These are phyloP conservation scores for Malus hybrid DNA, from an alignment of 331 rosid genomes.

Conservation along the genomic window DNA sequence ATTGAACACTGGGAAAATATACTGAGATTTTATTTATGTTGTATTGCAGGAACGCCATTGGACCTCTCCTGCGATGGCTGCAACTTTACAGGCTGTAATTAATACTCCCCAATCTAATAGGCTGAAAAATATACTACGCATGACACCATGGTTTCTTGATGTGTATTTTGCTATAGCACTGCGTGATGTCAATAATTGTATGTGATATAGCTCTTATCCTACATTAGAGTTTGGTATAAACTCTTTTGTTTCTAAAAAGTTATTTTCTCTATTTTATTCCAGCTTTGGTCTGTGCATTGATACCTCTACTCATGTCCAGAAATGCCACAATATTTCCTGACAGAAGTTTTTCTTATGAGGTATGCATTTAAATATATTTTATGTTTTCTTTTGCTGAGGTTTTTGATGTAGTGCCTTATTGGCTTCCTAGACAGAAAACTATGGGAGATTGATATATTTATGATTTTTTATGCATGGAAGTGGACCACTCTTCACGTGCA, in stretches of 20 bases:
- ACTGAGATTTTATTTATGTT: conserved; percentile 12
- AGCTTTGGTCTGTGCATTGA: conserved; percentile 93
- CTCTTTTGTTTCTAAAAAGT: conserved; percentile 7
- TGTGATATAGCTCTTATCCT: conserved; percentile 23
- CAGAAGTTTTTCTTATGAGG: conserved; percentile 73
- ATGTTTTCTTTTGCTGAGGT: not conserved
- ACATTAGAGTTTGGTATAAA: conserved; percentile 5
- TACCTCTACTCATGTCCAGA: conserved; percentile 91
- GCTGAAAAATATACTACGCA: conserved; percentile 60
- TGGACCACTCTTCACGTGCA: not conserved
- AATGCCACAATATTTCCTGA: conserved; percentile 79
- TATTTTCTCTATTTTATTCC: conserved; percentile 30
- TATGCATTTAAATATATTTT: not conserved
- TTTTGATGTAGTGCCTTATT: not conserved
- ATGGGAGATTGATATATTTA: not conserved
- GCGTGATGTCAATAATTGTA: conserved; percentile 69
- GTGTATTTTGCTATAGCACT: conserved; percentile 70
- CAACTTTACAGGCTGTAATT: conserved; percentile 53
- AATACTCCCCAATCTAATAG: conserved; percentile 69
- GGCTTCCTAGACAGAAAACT: not conserved
- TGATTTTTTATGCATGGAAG: not conserved
- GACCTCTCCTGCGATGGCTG: conserved; percentile 81
- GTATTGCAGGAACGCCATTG: conserved; percentile 85
- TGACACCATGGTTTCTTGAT: conserved; percentile 69
- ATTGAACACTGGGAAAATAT: not conserved